phyloP scores from a whole-genome alignment of 345 rosid species.

The Zanthoxylum bungeanum region DNA sequence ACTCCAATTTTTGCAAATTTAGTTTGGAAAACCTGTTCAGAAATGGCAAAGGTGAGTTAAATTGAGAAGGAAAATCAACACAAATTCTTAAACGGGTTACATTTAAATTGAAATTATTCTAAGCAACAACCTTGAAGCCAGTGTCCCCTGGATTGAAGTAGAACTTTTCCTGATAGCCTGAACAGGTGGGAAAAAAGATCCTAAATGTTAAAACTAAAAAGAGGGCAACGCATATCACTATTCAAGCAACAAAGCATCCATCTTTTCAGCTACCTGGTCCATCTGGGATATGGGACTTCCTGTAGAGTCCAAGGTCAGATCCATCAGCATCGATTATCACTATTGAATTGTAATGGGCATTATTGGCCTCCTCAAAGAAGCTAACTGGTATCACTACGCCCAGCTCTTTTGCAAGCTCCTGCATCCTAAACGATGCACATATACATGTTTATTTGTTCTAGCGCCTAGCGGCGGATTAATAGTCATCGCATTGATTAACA shows the following conservation, averaged over 20 bases:
- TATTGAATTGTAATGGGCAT: conserved; percentile 86
- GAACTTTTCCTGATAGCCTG: conserved; percentile 97
- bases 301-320: conserved; percentile 81
- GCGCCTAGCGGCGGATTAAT: conserved; percentile 1
- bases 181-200: conserved; percentile 1
- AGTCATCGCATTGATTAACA: not conserved
- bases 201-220: conserved; percentile 12
- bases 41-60: conserved; percentile 16
- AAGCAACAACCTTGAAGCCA: conserved; percentile 75
- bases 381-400: conserved; percentile 89
- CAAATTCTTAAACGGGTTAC: not conserved
- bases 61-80: conserved; percentile 5
- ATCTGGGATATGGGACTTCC: conserved; percentile 97
- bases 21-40: conserved; percentile 75
- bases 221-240: conserved; percentile 2
- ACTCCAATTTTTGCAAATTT: conserved; percentile 91
- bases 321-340: conserved; percentile 95
- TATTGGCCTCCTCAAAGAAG: conserved; percentile 95
- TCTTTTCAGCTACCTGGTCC: conserved; percentile 67
- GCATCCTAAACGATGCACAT: conserved; percentile 57
- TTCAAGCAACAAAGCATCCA: conserved; percentile 12
- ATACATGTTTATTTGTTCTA: not conserved
- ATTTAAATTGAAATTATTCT: not conserved
- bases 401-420: conserved; percentile 78
- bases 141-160: conserved; percentile 97